A percentile compares a stretch with the other conserved stretches of the same genome.
These are phyloP conservation scores for Wickerhamiella kazuoi DNA, from an alignment of 805 yeast genomes.

Conservation along the genomic window DNA sequence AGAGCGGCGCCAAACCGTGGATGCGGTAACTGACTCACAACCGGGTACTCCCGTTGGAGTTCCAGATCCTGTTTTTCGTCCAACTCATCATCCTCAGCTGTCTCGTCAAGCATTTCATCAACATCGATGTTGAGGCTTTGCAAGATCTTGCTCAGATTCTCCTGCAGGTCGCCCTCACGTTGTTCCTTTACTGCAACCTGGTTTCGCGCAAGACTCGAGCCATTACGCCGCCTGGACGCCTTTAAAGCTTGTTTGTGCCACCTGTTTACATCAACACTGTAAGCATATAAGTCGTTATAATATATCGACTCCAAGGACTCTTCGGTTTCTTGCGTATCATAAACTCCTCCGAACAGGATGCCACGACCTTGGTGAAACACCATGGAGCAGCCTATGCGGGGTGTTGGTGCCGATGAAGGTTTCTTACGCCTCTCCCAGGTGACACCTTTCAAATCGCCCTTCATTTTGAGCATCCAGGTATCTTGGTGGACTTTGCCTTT, in stretches of 20 bases:
- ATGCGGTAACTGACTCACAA: slow-evolving; percentile 57
- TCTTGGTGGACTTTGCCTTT: slow-evolving; percentile 82
- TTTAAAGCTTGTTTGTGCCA: slow-evolving; percentile 66
- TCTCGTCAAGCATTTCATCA: slow-evolving; percentile 21
- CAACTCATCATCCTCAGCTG: slow-evolving; percentile 23
- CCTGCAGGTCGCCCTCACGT: slow-evolving; percentile 60
- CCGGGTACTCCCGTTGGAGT: slow-evolving; percentile 32
- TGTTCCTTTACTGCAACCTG: slow-evolving; percentile 19
- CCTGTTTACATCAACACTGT: slow-evolving; percentile 69
- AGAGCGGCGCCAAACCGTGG: slow-evolving; percentile 74
- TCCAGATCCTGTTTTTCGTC: slow-evolving; percentile 20
- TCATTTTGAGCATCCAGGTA: slow-evolving; percentile 77
- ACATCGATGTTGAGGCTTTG: slow-evolving; percentile 18
- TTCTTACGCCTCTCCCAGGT: slow-evolving; percentile 83
- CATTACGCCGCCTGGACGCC: slow-evolving; percentile 33
- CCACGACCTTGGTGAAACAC: slow-evolving; percentile 84
- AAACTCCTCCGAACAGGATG: slow-evolving; percentile 86
- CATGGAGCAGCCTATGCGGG: slow-evolving; percentile 90
- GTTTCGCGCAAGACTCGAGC: slow-evolving; percentile 15
- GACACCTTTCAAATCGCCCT: slow-evolving; percentile 53
- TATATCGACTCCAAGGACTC: slow-evolving; percentile 74
- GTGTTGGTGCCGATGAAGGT: slow-evolving; percentile 78
- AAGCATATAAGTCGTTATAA: slow-evolving; percentile 63
- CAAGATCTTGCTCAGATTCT: slow-evolving; percentile 38
- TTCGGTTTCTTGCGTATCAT: slow-evolving; percentile 87